A percentile compares a stretch with the other conserved stretches of the same genome.
phyloP scores from a whole-genome alignment of 1,284 basidiomycete genomes.

The Ceratobasidium papillatum region DNA sequence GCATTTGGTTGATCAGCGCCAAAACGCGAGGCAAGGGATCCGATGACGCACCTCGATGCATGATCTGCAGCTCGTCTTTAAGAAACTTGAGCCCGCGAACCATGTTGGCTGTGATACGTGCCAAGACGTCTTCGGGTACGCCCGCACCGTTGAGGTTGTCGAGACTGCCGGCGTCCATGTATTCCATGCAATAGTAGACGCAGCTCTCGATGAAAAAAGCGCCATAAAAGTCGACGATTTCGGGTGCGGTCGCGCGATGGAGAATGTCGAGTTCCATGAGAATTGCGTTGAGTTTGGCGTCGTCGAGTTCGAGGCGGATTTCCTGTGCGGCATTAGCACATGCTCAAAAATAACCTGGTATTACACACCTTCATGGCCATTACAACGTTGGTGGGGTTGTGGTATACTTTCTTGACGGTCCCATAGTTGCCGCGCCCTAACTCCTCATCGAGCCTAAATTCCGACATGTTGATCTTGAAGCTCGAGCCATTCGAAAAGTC shows the following conservation, averaged over 20 bases:
- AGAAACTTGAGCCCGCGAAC: conserved; percentile 94
- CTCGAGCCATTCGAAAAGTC: conserved; percentile 94
- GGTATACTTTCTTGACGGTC: conserved; percentile 94
- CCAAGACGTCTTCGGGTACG: conserved; percentile 87
- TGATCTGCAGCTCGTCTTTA: conserved; percentile 96
- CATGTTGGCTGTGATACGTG: conserved; percentile 82
- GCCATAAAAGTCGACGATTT: conserved; percentile 98
- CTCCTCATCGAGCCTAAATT: conserved; percentile 91
- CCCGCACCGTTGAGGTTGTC: conserved; percentile 81
- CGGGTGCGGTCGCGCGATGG: conserved; percentile 88
- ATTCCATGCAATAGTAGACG: conserved; percentile 99
- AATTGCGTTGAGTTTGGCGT: conserved; percentile 93
- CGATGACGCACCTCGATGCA: conserved; percentile 80
- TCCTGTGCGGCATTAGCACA: conserved; percentile 64
- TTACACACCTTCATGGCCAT: conserved; percentile 96
- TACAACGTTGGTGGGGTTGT: conserved; percentile 91
- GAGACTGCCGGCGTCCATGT: conserved; percentile 95
- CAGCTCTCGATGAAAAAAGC: conserved; percentile 99
- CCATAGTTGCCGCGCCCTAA: conserved; percentile 97
- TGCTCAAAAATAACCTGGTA: not conserved
- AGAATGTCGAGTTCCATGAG: conserved; percentile 99
- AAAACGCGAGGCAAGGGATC: not conserved
- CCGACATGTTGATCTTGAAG: conserved; percentile 95
- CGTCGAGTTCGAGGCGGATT: conserved; percentile 96
- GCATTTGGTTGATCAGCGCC: not conserved